These are phyloP conservation scores for Aristolochia contorta DNA, from an alignment of 164 flowering plant genomes.

Conservation along the genomic window DNA sequence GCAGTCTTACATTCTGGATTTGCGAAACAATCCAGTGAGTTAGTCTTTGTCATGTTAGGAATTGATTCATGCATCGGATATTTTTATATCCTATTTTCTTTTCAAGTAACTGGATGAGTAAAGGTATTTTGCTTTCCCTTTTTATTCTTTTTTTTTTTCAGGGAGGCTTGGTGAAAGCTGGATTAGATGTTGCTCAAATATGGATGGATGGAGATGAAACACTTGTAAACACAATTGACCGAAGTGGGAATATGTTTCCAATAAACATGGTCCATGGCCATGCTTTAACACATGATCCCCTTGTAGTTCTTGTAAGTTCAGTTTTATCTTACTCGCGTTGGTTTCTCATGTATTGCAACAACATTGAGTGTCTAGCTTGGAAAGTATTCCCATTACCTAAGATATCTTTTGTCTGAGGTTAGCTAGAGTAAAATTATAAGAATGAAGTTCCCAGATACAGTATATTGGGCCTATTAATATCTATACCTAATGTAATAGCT, in stretches of 20 bases:
- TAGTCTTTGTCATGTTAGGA: slow-evolving; percentile 1
- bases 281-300: slow-evolving; percentile 92
- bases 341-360: background rate
- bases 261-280: slow-evolving; percentile 79
- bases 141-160: slow-evolving; percentile 14
- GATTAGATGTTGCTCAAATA: slow-evolving; percentile 93
- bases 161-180: slow-evolving; percentile 94
- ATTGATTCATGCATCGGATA: background rate
- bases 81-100: background rate
- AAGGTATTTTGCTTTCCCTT: background rate
- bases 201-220: slow-evolving; percentile 99
- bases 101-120: background rate
- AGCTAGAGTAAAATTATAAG: too few species aligned
- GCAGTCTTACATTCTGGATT: slow-evolving; percentile 79
- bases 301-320: slow-evolving; percentile 80
- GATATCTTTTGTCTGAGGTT: too few species aligned
- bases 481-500: too few species aligned
- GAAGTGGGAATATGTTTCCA: slow-evolving; percentile 72
- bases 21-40: slow-evolving; percentile 84
- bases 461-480: too few species aligned
- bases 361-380: background rate
- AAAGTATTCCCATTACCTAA: background rate
- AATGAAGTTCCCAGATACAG: too few species aligned
- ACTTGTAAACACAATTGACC: slow-evolving; percentile 83
- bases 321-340: background rate